Base-by-base conservation (phyloP, 148 eudicot species). In the Amaranthus hypochondriacus region DNA sequence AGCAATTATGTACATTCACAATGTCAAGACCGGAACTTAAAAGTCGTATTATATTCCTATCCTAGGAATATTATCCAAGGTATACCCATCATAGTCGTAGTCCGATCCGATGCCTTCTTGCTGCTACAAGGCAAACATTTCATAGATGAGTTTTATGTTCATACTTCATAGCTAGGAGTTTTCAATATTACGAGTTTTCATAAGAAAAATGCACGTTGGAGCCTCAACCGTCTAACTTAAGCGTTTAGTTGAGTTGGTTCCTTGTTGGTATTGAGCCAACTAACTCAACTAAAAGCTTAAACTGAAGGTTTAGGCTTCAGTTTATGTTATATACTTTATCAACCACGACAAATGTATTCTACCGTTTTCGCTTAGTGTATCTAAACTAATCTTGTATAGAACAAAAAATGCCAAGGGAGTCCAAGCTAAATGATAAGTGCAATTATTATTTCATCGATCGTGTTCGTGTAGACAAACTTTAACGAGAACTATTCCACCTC, bases 51-150 rank as follows among this genome's bases (percentile, higher is more conserved):
- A 66, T 46, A 14, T 49, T 69, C 61, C 59, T 28, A 28, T 79
- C 71, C 61, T 88, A 6, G 88, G 87, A 63, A 90, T 81, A 75
- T 90, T 84, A 72, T 86, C 96, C 78, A 87, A 51, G 63, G 80
- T 53, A 76, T 78, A 86, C 53, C 93, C 93, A 68, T 89, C 93
- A 65, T 86, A 84, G 51, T 86, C 83, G 72, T 82, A 93, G 43
- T 90, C 98, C 6, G 78, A 28, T 28, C 81, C 89, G 28, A 84
- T 56, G 71, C 81, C 92, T 73, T 80, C 93, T 83, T 87, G 92
- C 88, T 89, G 93, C 79, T 76, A 69, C 13, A 82, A 75, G 73
- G 66, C 66, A 79, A 78, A 70, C 76, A 78, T n/a, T 75, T 50
- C 60, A 67, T 55, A 67, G 39, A 28, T 74, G 66, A 81, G 77